A percentile compares a stretch with the other conserved stretches of the same genome.
phyloP scores from a whole-genome alignment of 116 monocot species.

The Posidonia oceanica region DNA sequence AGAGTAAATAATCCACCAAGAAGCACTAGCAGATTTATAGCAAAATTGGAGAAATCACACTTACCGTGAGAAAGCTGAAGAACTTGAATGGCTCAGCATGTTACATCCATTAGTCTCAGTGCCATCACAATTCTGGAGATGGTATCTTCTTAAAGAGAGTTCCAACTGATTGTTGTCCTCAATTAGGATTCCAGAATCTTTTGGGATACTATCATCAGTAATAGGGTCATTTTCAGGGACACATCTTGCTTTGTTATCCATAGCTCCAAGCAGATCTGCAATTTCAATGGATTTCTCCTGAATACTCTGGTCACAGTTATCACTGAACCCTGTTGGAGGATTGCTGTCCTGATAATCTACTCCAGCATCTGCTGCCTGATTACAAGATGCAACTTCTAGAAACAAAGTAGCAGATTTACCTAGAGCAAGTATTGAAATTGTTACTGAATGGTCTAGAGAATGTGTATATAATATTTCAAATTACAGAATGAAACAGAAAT shows the following conservation, averaged over 20 bases:
- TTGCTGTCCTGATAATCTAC: not conserved
- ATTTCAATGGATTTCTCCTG: constrained; percentile 12
- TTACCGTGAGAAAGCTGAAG: constrained; percentile 64
- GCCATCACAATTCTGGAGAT: too few species aligned
- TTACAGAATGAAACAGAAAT: too few species aligned
- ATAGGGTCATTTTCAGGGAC: not conserved
- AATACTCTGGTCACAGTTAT: not conserved
- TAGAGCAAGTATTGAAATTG: not conserved
- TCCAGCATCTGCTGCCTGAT: not conserved
- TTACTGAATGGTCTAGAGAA: not conserved
- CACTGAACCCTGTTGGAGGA: not conserved
- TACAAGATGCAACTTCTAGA: not conserved
- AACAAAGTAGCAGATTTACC: not conserved
- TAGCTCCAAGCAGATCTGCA: constrained; percentile 28
- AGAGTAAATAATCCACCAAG: too few species aligned
- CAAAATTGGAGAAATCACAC: not conserved
- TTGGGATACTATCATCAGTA: not conserved
- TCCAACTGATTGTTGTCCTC: constrained; percentile 22
- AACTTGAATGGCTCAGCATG: constrained; percentile 56
- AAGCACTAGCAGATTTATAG: too few species aligned
- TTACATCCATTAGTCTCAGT: too few species aligned
- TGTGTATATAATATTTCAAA: not conserved
- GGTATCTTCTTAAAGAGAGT: constrained; percentile 52
- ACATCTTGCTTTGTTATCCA: constrained; percentile 15
- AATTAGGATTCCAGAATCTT: not conserved